Conservation (phyloP, 257 asterid genomes). For the Salvia hispanica region DNA sequence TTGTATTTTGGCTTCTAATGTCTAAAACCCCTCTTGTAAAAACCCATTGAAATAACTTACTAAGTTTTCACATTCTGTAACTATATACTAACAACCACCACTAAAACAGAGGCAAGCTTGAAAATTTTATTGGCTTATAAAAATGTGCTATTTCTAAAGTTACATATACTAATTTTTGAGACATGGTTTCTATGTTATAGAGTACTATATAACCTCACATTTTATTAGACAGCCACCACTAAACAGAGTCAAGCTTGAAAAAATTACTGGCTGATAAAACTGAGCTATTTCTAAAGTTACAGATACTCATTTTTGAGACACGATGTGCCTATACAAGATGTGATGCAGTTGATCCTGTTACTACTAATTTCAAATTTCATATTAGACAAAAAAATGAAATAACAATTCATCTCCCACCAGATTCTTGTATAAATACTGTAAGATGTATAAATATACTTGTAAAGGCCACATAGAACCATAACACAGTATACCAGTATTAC, state of each 20-base stretch:
- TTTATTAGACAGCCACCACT: too few relatives aligned
- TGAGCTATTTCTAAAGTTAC: neutral
- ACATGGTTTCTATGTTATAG: too few relatives aligned
- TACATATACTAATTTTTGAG: neutral
- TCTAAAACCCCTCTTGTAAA: too few relatives aligned
- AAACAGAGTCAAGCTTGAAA: neutral
- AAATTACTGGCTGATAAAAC: neutral
- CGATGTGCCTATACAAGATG: conserved; percentile 32
- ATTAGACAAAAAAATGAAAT: neutral
- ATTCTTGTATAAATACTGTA: too few relatives aligned
- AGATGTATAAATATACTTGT: too few relatives aligned
- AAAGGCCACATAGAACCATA: too few relatives aligned
- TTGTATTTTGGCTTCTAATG: too few relatives aligned
- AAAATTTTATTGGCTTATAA: neutral
- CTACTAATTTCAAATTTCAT: conserved; percentile 25
- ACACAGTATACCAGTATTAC: conserved; percentile 36
- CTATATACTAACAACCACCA: too few relatives aligned
- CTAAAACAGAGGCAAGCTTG: neutral
- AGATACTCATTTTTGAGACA: neutral
- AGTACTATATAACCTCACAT: too few relatives aligned
- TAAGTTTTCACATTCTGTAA: too few relatives aligned
- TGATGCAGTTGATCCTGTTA: conserved; percentile 3
- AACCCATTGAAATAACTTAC: too few relatives aligned
- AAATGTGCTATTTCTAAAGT: neutral
- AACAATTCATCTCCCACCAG: too few relatives aligned